These are phyloP conservation scores for Neoboletus magnificus DNA, from an alignment of 768 basidiomycete genomes.

Conservation along the genomic window DNA sequence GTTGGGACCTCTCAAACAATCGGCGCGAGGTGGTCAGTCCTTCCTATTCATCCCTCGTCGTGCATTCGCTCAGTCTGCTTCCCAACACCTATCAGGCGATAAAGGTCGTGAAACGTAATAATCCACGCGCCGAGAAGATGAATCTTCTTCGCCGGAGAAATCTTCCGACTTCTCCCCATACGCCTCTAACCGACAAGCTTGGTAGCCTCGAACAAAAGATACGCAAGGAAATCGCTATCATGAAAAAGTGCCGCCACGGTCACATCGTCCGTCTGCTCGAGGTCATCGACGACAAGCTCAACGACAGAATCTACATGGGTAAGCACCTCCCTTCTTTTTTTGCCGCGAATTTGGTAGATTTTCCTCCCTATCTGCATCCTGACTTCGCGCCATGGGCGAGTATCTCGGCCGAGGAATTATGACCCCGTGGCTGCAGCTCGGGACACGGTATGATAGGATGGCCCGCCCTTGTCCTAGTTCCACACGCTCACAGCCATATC, in stretches of 20 bases:
- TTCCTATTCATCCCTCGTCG: constrained; percentile 5
- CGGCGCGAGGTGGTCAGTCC: constrained; percentile 47
- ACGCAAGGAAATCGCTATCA: constrained; percentile 92
- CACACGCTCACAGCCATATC: constrained; percentile 19
- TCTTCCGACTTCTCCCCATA: constrained; percentile 41
- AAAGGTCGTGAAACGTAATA: constrained; percentile 72
- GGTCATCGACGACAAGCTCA: constrained; percentile 90
- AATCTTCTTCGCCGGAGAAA: constrained; percentile 49
- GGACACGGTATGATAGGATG: constrained; percentile 32
- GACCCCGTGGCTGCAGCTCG: constrained; percentile 32
- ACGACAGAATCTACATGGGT: constrained; percentile 93
- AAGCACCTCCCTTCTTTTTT: constrained; percentile 34
- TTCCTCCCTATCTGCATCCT: constrained; percentile 22
- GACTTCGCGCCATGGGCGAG: constrained; percentile 27
- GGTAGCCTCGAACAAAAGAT: constrained; percentile 80
- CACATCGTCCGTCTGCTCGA: constrained; percentile 88
- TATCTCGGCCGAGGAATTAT: constrained; percentile 30
- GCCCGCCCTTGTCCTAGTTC: constrained; percentile 2
- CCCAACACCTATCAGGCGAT: constrained; percentile 54
- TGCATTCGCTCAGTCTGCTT: constrained; percentile 8
- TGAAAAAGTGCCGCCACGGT: constrained; percentile 93
- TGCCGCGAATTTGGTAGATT: constrained; percentile 12
- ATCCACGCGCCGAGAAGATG: constrained; percentile 66
- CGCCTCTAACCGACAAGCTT: constrained; percentile 63
- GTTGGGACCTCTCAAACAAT: constrained; percentile 48